These are phyloP conservation scores for Candida anglica DNA, from an alignment of 805 yeast genomes.

Conservation along the genomic window DNA sequence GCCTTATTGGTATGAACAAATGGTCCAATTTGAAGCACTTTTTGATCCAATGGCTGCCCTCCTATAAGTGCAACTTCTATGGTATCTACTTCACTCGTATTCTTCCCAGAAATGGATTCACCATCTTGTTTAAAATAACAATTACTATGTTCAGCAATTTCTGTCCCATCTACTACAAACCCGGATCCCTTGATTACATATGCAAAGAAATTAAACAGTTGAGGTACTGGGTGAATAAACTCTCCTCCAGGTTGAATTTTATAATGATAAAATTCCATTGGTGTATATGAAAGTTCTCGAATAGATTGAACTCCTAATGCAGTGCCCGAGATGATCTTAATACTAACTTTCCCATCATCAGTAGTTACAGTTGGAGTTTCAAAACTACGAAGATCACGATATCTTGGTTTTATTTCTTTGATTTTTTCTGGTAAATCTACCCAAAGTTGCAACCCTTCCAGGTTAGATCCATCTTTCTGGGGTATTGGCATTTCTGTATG, in stretches of 20 bases:
- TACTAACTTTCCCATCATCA: conserved; percentile 55
- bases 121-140: conserved; percentile 65
- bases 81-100: not conserved
- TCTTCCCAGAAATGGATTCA: conserved; percentile 47
- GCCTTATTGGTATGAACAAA: conserved; percentile 4
- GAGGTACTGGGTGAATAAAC: not conserved
- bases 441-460: conserved; percentile 73
- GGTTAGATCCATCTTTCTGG: conserved; percentile 36
- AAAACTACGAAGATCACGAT: conserved; percentile 65
- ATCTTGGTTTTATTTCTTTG: conserved; percentile 64
- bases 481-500: conserved; percentile 60
- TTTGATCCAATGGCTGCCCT: conserved; percentile 2
- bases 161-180: conserved; percentile 37
- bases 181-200: conserved; percentile 55
- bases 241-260: not conserved
- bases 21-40: conserved; percentile 3
- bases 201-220: conserved; percentile 54
- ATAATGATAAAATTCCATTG: conserved; percentile 15
- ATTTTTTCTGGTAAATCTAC: conserved; percentile 62
- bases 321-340: conserved; percentile 31
- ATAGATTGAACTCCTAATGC: conserved; percentile 14
- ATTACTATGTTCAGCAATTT: conserved; percentile 40
- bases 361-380: conserved; percentile 62
- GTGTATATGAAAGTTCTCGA: conserved; percentile 17
- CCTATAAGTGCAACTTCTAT: conserved; percentile 1